Conservation (phyloP, 306 rosid species). For the Elaeagnus macrophylla region DNA sequence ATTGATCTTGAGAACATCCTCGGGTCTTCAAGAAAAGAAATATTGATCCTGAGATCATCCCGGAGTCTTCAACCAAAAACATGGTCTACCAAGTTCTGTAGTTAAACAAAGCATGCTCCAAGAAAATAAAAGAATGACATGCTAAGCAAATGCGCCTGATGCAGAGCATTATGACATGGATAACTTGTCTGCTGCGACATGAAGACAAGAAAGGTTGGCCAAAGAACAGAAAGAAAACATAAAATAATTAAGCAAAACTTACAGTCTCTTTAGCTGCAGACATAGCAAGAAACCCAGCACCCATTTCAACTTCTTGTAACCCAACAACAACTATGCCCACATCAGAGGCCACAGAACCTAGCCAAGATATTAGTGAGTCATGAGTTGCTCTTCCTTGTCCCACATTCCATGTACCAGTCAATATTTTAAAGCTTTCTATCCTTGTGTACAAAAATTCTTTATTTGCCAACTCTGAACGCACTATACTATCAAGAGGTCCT, state of each 20-base stretch:
- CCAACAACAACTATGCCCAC: slow-evolving; percentile 85
- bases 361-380: slow-evolving; percentile 87
- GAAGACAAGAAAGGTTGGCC: slow-evolving; percentile 1
- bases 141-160: not conserved
- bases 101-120: not conserved
- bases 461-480: slow-evolving; percentile 64
- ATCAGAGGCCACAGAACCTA: slow-evolving; percentile 67
- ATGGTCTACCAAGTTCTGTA: not conserved
- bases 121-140: not conserved
- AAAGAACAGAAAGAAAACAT: slow-evolving; percentile 2
- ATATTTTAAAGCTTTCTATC: slow-evolving; percentile 63
- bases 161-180: not conserved
- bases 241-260: slow-evolving; percentile 25
- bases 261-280: slow-evolving; percentile 99
- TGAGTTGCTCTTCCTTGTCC: slow-evolving; percentile 95
- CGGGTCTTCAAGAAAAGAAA: too few species aligned
- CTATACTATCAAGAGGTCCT: slow-evolving; percentile 68
- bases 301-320: slow-evolving; percentile 99
- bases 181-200: not conserved
- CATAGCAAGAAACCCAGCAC: slow-evolving; percentile 97
- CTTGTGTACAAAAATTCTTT: slow-evolving; percentile 79
- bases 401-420: slow-evolving; percentile 95
- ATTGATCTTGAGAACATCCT: too few species aligned
- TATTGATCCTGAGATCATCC: too few species aligned
- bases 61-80: too few species aligned